Evolutionary conservation across 768 basidiomycete genomes (phyloP).

Genomic region (Bullera alba): DNA sequence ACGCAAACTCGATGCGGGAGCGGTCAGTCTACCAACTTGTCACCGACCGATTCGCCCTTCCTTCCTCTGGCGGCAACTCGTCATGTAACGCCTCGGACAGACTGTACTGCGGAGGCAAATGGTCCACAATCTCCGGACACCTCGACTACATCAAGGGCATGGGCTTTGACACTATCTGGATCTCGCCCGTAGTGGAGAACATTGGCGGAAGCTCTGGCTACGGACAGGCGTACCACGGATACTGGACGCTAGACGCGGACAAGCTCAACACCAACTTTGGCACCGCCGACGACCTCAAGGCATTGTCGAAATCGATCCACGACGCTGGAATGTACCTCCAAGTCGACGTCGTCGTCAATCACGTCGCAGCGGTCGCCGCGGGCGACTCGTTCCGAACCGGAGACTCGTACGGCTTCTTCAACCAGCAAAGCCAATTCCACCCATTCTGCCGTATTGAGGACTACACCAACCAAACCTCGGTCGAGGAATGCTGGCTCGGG

Average conservation of each 20-base stretch:
- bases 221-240: conserved; percentile 66
- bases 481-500: conserved; percentile 77
- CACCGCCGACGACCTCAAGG: conserved; percentile 63
- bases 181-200: conserved; percentile 72
- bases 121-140: conserved; percentile 61
- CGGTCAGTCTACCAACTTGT: conserved; percentile 78
- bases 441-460: conserved; percentile 64
- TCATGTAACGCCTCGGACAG: conserved; percentile 16
- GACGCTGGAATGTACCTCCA: conserved; percentile 74
- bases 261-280: conserved; percentile 63
- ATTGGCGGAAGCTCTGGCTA: conserved; percentile 54
- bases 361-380: conserved; percentile 65
- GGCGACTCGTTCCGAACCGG: conserved; percentile 52
- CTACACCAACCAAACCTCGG: conserved; percentile 62
- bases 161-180: conserved; percentile 81
- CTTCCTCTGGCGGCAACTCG: conserved; percentile 50
- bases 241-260: conserved; percentile 56
- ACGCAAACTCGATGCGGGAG: conserved; percentile 59
- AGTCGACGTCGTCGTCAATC: conserved; percentile 79
- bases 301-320: conserved; percentile 62
- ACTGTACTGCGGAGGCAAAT: conserved; percentile 78
- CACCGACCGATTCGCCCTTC: conserved; percentile 66
- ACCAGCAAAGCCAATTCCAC: conserved; percentile 60
- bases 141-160: conserved; percentile 79
- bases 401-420: conserved; percentile 29